phyloP scores from a whole-genome alignment of 192 early-diverging fungal species.

The Podochytrium sp. region DNA sequence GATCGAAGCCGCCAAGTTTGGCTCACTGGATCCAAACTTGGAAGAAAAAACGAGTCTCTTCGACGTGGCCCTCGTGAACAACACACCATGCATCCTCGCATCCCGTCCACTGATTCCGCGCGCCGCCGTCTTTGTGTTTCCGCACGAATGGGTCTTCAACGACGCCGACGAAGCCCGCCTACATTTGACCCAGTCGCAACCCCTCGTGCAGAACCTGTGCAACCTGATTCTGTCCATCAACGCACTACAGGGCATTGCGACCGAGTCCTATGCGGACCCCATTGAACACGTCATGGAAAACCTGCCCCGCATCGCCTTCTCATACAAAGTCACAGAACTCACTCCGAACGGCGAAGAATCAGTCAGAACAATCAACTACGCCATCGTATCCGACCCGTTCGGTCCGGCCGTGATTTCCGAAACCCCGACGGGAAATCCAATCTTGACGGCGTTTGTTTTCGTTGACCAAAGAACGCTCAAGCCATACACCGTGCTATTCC shows the following conservation, averaged over 20 bases:
- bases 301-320: constrained; percentile 21
- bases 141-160: constrained; percentile 23
- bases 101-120: background rate
- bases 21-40: background rate
- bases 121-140: constrained; percentile 22
- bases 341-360: background rate
- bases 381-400: constrained; percentile 1
- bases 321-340: background rate
- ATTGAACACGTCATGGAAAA: constrained; percentile 17
- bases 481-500: constrained; percentile 18
- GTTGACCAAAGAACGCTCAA: constrained; percentile 10
- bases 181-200: background rate
- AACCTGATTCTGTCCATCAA: constrained; percentile 5
- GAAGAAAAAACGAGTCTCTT: background rate
- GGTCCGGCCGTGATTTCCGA: constrained; percentile 18
- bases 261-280: background rate
- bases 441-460: constrained; percentile 13
- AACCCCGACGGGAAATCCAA: background rate
- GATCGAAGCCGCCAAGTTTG: constrained; percentile 18
- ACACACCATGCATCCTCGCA: background rate
- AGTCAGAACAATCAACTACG: constrained; percentile 4
- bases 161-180: background rate
- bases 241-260: background rate
- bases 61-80: background rate
- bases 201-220: background rate